phyloP scores from a whole-genome alignment of 345 rosid species.

The Capsella bursapastoris region DNA sequence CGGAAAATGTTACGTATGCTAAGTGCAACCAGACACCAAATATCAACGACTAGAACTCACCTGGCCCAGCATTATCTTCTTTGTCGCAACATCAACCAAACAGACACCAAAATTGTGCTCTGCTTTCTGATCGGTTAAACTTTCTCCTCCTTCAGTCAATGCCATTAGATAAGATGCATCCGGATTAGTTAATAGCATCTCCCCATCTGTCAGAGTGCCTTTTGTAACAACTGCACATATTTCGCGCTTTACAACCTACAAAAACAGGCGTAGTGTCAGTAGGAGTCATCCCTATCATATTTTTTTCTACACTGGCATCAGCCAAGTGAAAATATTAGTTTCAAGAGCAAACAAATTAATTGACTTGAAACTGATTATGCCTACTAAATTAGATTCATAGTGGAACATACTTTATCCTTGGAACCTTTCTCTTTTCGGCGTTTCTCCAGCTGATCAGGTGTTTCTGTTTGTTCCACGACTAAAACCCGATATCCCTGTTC shows the following conservation, averaged over 20 bases:
- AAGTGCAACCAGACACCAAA: slow-evolving; percentile 12
- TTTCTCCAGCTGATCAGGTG: slow-evolving; percentile 92
- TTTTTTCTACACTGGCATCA: slow-evolving; percentile 19
- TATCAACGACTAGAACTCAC: slow-evolving; percentile 45
- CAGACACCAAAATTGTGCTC: slow-evolving; percentile 75
- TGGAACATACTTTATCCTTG: slow-evolving; percentile 77
- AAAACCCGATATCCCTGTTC: slow-evolving; percentile 96
- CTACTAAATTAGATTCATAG: slow-evolving; percentile 21
- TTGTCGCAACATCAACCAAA: slow-evolving; percentile 86
- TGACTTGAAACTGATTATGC: slow-evolving; percentile 22
- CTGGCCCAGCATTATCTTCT: slow-evolving; percentile 87
- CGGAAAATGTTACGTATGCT: slow-evolving; percentile 18
- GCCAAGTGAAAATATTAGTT: slow-evolving; percentile 12
- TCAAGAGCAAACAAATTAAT: slow-evolving; percentile 3
- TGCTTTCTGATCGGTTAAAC: slow-evolving; percentile 42
- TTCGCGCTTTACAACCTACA: slow-evolving; percentile 98
- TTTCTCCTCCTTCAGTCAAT: slow-evolving; percentile 64
- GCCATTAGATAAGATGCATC: slow-evolving; percentile 92
- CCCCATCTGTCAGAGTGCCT: slow-evolving; percentile 96
- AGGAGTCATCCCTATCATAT: slow-evolving; percentile 21
- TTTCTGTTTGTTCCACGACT: slow-evolving; percentile 96
- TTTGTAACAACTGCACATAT: slow-evolving; percentile 88
- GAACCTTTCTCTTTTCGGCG: slow-evolving; percentile 91
- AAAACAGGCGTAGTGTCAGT: slow-evolving; percentile 39
- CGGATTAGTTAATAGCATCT: slow-evolving; percentile 79